Conservation (phyloP, 1,139 yeast genomes). For the Yamadazyma jaroonii region DNA sequence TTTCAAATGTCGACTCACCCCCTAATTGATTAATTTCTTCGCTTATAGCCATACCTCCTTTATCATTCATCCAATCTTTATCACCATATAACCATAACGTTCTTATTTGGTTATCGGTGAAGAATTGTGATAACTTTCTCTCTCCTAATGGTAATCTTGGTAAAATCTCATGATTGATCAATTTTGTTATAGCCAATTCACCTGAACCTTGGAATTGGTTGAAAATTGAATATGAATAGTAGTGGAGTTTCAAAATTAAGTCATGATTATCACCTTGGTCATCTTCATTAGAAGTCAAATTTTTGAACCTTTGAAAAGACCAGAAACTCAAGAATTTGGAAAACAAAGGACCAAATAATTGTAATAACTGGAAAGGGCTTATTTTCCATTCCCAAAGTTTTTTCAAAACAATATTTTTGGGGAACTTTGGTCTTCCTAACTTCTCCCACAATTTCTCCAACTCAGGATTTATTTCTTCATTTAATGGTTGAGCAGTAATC, state of each 20-base stretch:
- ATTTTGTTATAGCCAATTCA: constrained; percentile 43
- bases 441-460: constrained; percentile 27
- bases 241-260: constrained; percentile 37
- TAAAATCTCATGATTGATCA: constrained; percentile 40
- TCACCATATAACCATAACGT: constrained; percentile 43
- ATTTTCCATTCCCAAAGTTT: constrained; percentile 38
- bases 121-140: constrained; percentile 34
- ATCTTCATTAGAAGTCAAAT: constrained; percentile 20
- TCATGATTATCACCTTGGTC: constrained; percentile 4
- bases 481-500: constrained; percentile 18
- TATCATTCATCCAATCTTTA: constrained; percentile 44
- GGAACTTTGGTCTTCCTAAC: constrained; percentile 41
- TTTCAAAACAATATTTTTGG: constrained; percentile 29
- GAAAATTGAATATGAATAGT: constrained; percentile 42
- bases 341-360: constrained; percentile 38
- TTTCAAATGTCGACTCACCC: constrained; percentile 18
- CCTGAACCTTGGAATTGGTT: constrained; percentile 47
- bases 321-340: constrained; percentile 41
- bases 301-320: constrained; percentile 41
- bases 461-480: constrained; percentile 17
- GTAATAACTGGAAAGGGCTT: constrained; percentile 42
- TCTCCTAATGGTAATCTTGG: constrained; percentile 42
- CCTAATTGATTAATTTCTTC: constrained; percentile 21
- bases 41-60: constrained; percentile 38
- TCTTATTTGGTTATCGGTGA: constrained; percentile 22